phyloP scores from a whole-genome alignment of 139 green algal species.

The Chlamydomonas sp. region DNA sequence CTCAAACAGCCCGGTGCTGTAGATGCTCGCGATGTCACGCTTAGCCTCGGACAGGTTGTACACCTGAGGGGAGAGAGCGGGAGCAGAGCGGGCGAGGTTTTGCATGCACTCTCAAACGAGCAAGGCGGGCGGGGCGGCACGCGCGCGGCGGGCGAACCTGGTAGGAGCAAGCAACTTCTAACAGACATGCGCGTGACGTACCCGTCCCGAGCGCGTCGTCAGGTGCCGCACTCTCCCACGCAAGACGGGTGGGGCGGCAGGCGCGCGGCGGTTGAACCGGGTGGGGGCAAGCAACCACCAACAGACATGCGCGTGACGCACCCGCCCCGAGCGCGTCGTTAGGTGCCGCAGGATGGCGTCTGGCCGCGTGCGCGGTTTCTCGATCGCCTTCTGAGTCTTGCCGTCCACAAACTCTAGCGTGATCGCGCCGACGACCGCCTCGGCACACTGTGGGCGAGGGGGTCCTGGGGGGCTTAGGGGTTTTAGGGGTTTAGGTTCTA shows the following conservation, averaged over 20 bases:
- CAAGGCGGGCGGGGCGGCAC: neutral
- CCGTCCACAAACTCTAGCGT: slow-evolving; percentile 70
- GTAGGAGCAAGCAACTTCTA: too few relatives aligned
- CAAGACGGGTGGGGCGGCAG: too few relatives aligned
- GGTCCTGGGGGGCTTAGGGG: too few relatives aligned
- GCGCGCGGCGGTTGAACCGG: too few relatives aligned
- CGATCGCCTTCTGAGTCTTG: slow-evolving; percentile 40
- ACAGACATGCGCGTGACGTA: too few relatives aligned
- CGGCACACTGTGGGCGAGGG: too few relatives aligned
- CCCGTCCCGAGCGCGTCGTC: too few relatives aligned
- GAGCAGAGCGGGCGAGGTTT: neutral
- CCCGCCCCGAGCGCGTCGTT: neutral
- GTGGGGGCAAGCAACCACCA: too few relatives aligned
- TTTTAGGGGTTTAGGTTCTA: too few relatives aligned
- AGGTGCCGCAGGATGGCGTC: slow-evolving; percentile 31
- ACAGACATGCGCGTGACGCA: too few relatives aligned
- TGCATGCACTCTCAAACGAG: neutral
- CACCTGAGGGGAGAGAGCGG: slow-evolving; percentile 37
- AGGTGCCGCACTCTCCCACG: too few relatives aligned
- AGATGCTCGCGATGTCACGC: slow-evolving; percentile 83
- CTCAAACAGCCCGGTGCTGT: slow-evolving; percentile 87
- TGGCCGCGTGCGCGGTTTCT: slow-evolving; percentile 65
- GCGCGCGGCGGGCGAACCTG: neutral
- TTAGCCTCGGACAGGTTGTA: slow-evolving; percentile 70
- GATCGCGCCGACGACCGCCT: slow-evolving; percentile 68